phyloP scores from a whole-genome alignment of 768 basidiomycete genomes.

The Ramaria sp. region DNA sequence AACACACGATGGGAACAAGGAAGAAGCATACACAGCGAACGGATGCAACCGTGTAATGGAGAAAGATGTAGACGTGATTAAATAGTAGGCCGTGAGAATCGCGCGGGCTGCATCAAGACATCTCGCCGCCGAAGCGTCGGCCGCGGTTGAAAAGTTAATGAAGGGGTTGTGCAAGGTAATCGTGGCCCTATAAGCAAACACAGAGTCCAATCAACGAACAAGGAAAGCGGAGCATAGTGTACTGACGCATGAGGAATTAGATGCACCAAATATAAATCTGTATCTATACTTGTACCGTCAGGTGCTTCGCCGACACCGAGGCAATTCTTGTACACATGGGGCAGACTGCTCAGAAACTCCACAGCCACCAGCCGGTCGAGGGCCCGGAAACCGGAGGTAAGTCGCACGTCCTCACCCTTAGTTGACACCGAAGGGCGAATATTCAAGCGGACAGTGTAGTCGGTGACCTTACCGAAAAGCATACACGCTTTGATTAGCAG shows the following conservation, averaged over 20 bases:
- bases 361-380: slow-evolving; percentile 57
- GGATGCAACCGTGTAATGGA: slow-evolving; percentile 75
- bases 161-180: slow-evolving; percentile 84
- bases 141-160: slow-evolving; percentile 59
- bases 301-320: slow-evolving; percentile 49
- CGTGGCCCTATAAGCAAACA: slow-evolving; percentile 43
- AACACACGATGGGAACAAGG: background rate
- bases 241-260: slow-evolving; percentile 79
- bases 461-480: slow-evolving; percentile 78
- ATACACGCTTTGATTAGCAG: slow-evolving; percentile 76
- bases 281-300: slow-evolving; percentile 51
- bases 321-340: slow-evolving; percentile 47
- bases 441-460: slow-evolving; percentile 70
- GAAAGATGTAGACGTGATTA: slow-evolving; percentile 70
- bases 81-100: slow-evolving; percentile 67
- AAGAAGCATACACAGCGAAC: slow-evolving; percentile 38
- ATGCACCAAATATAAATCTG: slow-evolving; percentile 81
- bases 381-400: slow-evolving; percentile 39
- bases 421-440: slow-evolving; percentile 55
- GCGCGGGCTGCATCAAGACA: slow-evolving; percentile 67
- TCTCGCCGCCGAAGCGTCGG: slow-evolving; percentile 54
- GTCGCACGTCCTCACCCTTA: slow-evolving; percentile 27
- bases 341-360: slow-evolving; percentile 63
- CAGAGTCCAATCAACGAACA: background rate
- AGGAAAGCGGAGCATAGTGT: background rate